These are phyloP conservation scores for Colletotrichum horii DNA, from an alignment of 2,329 filamentous ascomycete species.

Conservation along the genomic window DNA sequence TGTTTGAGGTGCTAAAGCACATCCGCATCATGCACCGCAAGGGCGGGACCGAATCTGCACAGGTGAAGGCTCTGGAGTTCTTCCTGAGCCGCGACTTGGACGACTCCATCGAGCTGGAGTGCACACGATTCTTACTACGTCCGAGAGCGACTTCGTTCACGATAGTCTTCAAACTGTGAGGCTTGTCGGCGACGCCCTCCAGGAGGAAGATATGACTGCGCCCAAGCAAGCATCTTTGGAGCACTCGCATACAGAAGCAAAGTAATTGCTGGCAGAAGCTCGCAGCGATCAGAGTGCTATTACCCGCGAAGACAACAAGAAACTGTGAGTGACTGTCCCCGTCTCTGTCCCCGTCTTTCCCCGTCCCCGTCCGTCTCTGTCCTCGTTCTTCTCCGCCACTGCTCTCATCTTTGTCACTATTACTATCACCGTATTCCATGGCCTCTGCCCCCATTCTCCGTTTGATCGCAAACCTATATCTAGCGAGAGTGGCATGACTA, in stretches of 20 bases:
- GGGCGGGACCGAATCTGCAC: not conserved
- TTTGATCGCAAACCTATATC: rapidly evolving
- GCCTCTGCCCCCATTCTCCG: not conserved
- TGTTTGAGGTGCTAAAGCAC: not conserved
- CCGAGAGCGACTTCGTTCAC: not conserved
- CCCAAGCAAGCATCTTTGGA: not conserved
- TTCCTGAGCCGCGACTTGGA: not conserved
- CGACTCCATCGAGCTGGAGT: not conserved
- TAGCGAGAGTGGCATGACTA: not conserved
- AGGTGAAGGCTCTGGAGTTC: not conserved
- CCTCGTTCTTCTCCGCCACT: no score
- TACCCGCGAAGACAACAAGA: not conserved
- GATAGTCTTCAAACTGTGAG: not conserved
- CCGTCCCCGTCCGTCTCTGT: no score
- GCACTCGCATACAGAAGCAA: not conserved
- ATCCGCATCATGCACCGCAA: not conserved
- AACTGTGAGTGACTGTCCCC: not conserved
- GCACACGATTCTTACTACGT: not conserved
- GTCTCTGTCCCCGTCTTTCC: no score
- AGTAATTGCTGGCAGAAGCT: not conserved
- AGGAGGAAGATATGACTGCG: not conserved
- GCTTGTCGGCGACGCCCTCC: not conserved
- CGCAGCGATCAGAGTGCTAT: not conserved
- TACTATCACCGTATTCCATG: no score
- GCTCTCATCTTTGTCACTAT: no score